Percentiles rank a stretch among this genome's conserved stretches.
Evolutionary conservation across 495 filamentous ascomycete genomes (phyloP).

Genomic region (Xylaria acuta): DNA sequence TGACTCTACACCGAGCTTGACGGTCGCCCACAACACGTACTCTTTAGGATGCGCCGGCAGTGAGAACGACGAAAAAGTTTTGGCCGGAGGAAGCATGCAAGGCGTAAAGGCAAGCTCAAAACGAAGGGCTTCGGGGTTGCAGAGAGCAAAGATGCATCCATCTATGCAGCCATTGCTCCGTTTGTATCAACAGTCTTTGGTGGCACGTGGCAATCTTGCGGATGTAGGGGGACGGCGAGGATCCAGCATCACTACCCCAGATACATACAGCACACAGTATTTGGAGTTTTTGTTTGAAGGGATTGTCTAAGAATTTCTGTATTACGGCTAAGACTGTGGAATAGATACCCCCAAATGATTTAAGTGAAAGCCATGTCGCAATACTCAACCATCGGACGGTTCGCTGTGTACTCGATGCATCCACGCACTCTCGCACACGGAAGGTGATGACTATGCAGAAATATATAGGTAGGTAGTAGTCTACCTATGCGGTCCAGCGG

Average conservation of each 20-base stretch:
- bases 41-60: not conserved
- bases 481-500: not conserved
- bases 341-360: slow-evolving; percentile 46
- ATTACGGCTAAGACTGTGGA: slow-evolving; percentile 40
- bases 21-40: not conserved
- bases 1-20: not conserved
- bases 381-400: not conserved
- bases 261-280: slow-evolving; percentile 7
- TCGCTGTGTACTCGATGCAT: not conserved
- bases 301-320: slow-evolving; percentile 28
- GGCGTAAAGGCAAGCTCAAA: not conserved
- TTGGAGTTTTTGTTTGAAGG: slow-evolving; percentile 23
- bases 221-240: not conserved
- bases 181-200: slow-evolving; percentile 11
- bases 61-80: not conserved
- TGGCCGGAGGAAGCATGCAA: not conserved
- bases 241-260: slow-evolving; percentile 14
- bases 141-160: not conserved
- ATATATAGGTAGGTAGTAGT: not conserved
- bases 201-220: slow-evolving; percentile 12
- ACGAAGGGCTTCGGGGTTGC: not conserved
- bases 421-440: not conserved
- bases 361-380: slow-evolving; percentile 24
- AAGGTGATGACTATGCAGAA: too few species aligned
- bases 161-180: not conserved